Base-by-base conservation (phyloP, 1,284 basidiomycete genomes). In the Ustilago hordei region DNA sequence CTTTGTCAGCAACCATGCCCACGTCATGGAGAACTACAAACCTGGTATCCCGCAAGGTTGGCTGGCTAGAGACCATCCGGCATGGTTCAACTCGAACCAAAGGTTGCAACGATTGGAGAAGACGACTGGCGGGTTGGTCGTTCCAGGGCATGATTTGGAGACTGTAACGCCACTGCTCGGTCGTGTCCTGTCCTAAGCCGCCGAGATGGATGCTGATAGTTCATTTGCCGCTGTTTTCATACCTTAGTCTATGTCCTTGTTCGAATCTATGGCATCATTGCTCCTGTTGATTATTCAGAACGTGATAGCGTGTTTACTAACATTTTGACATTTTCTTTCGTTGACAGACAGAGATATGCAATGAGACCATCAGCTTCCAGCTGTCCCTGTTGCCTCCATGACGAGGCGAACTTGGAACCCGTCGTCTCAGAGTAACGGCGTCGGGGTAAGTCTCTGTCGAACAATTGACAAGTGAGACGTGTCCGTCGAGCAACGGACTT, bases 61-160 rank as follows among this genome's bases (percentile, higher is more conserved):
- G 81, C 52, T 81, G 6, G 75, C 80, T 0, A 60, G 80, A 41
- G 81, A 82, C 59, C 79, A 82, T 31, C 77, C 63, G 2, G 71
- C 81, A 4, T 82, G 81, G 81, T 81, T 81, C 66, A 77, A 66
- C n/a, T 73, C 68, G 8, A 82, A 82, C 52, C 79, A 82, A 64
- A 61, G 79, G 8, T 43, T 82, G 38, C 76, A 78, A 61, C 48
- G 79, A 28, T 55, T 82, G 53, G 77, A 82, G 19, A 77, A 79
- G 53, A 69, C 71, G 3, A 82, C 77, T 3, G 73, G 64, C 13
- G 81, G 69, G 4, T 8, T 59, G 52, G 68, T 82, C 23, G 61
- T 82, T 32, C 81, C 81, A 2, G 81, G 81, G 0, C 81, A 82
- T 50, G 81, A 82, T 55, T 38, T 64, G 45, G 65, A 69, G 53